phyloP scores from a whole-genome alignment of 177 flowering plant genomes.

The Tripterygium wilfordii region DNA sequence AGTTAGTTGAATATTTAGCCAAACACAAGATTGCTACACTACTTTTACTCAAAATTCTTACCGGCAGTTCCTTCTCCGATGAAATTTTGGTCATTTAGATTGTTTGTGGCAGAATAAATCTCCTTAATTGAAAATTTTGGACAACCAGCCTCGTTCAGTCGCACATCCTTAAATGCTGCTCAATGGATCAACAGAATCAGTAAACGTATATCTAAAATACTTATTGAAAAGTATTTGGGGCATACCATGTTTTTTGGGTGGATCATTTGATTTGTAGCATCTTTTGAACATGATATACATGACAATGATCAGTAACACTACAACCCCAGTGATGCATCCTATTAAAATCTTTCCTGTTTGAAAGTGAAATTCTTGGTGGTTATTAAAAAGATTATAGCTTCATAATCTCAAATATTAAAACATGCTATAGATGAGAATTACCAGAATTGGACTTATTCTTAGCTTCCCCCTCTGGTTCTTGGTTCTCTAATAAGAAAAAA shows the following conservation, averaged over 20 bases:
- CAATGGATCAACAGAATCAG: conserved; percentile 2
- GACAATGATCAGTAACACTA: conserved; percentile 7
- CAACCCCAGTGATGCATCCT: conserved; percentile 8
- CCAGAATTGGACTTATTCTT: conserved; percentile 3
- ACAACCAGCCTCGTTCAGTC: conserved; percentile 12
- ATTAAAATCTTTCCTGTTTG: conserved; percentile 16
- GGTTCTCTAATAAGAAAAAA: conserved; percentile 3
- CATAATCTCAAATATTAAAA: background rate
- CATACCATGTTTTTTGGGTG: conserved; percentile 16
- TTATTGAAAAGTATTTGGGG: background rate
- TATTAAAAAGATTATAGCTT: background rate
- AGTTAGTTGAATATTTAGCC: too few relatives aligned
- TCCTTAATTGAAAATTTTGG: conserved; percentile 39
- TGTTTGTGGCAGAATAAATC: conserved; percentile 50
- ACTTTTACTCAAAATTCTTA: conserved; percentile 9
- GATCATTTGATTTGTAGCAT: conserved; percentile 1
- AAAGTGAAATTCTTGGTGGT: background rate
- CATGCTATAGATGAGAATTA: background rate
- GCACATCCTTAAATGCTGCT: conserved; percentile 19
- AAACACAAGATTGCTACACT: background rate
- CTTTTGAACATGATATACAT: conserved; percentile 15
- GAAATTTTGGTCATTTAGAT: conserved; percentile 43
- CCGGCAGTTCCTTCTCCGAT: conserved; percentile 79
- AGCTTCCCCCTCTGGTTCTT: background rate
- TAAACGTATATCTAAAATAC: too few relatives aligned